A percentile compares a stretch with the other conserved stretches of the same genome.
Evolutionary conservation across 1,139 yeast species (phyloP).

Genomic region (Diutina mesorugosa): DNA sequence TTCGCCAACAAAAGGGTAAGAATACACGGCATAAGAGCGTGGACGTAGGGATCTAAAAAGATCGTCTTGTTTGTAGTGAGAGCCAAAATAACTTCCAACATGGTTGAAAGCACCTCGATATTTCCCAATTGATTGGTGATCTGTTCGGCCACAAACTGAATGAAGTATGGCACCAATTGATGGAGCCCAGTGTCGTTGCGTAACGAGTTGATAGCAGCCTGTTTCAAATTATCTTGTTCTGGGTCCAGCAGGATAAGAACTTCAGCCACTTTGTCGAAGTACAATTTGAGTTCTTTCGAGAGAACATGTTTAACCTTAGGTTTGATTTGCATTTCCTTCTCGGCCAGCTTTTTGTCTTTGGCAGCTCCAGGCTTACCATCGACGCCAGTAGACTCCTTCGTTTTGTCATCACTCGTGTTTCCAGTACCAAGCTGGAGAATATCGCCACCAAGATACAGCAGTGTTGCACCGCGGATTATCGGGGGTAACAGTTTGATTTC

Average conservation of each 20-base stretch:
- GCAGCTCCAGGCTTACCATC: constrained; percentile 9
- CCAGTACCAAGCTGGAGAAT: neutral
- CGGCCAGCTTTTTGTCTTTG: constrained; percentile 18
- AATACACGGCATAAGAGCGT: constrained; percentile 91
- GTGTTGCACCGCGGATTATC: constrained; percentile 57
- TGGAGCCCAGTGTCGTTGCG: constrained; percentile 93
- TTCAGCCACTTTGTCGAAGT: constrained; percentile 81
- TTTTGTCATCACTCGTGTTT: constrained; percentile 9
- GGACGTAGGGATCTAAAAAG: constrained; percentile 91
- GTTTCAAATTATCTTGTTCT: constrained; percentile 46
- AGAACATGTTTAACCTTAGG: constrained; percentile 95
- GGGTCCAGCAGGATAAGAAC: constrained; percentile 55
- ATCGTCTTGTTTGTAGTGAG: constrained; percentile 74
- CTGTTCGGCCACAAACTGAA: constrained; percentile 93
- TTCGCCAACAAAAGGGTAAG: constrained; percentile 82
- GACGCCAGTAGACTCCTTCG: constrained; percentile 8
- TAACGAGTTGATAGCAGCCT: constrained; percentile 74
- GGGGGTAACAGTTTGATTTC: constrained; percentile 61
- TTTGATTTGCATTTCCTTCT: constrained; percentile 63
- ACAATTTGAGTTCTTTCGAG: constrained; percentile 85
- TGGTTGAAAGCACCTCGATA: constrained; percentile 62
- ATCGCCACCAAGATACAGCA: constrained; percentile 22
- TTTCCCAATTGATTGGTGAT: constrained; percentile 79
- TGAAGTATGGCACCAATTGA: constrained; percentile 91
- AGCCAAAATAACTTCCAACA: constrained; percentile 84